These are phyloP conservation scores for Hermanozyma aechmeae DNA, from an alignment of 805 yeast species.

Conservation along the genomic window DNA sequence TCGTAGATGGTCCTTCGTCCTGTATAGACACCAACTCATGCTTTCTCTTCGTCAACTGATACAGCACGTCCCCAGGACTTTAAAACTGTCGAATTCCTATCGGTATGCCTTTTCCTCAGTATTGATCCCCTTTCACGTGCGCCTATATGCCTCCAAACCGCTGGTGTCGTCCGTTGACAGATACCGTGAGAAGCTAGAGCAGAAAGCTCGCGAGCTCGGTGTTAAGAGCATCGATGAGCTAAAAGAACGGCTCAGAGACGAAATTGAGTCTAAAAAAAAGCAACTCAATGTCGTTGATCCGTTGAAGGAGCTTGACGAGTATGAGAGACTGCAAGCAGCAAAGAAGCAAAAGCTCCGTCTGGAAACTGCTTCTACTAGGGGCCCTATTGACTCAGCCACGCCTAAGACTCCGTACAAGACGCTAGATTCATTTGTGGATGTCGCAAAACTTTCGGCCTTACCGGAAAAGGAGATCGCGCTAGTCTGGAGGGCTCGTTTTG, in stretches of 20 bases:
- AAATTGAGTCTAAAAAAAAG: conserved; percentile 45
- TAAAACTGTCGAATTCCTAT: too few relatives aligned
- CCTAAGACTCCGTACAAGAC: conserved; percentile 55
- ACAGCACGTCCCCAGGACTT: too few relatives aligned
- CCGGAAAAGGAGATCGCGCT: conserved; percentile 58
- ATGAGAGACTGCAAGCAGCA: conserved; percentile 31
- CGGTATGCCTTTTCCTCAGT: too few relatives aligned
- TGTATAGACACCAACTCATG: too few relatives aligned
- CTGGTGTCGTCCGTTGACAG: too few relatives aligned
- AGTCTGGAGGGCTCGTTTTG: conserved; percentile 86
- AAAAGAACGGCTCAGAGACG: conserved; percentile 51
- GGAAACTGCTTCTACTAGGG: conserved; percentile 14
- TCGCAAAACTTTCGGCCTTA: conserved; percentile 52
- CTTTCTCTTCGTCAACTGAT: too few relatives aligned
- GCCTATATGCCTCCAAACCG: too few relatives aligned
- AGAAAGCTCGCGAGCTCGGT: conserved; percentile 27
- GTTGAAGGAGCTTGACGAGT: conserved; percentile 53
- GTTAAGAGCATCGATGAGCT: conserved; percentile 45
- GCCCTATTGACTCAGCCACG: conserved; percentile 25
- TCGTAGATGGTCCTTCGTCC: too few relatives aligned
- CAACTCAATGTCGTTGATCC: conserved; percentile 62
- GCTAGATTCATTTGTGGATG: conserved; percentile 59
- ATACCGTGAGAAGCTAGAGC: conserved; percentile 24
- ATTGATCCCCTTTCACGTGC: too few relatives aligned
- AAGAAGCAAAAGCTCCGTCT: conserved; percentile 14